Evolutionary conservation across 306 rosid genomes (phyloP), one percentile per base, ranked within the genome.

Genomic region (Castanea crenata): DNA sequence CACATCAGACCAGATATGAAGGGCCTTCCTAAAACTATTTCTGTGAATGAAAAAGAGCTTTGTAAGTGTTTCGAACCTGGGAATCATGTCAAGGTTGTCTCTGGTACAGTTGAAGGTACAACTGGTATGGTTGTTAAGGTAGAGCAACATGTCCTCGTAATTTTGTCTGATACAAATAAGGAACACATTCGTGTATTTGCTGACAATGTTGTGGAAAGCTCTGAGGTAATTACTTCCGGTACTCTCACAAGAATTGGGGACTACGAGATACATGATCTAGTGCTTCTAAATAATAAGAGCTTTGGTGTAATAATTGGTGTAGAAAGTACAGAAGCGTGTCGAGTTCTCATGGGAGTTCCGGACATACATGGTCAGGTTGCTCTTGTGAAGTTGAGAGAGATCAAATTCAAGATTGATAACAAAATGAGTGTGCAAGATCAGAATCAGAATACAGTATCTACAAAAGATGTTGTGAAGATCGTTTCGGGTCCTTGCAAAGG

Each of bases 121-220:
- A 93, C 98, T 71, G 99, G 99, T 82, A 93, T 96, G 99, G 98
- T 96, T 85, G 96, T 96, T 55, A 96, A 93, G 91, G 98, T 96
- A 55, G 98, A 93, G 41, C 96, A 96, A 77, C 98, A 93, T 67
- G 98, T 93, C 55, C 92, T 96, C 79, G 93, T 91, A 72, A 89
- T 96, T 80, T 83, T 96, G 83, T 93, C 99, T 34, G 99, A 96
- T 81, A 93, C 97, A 20, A 93, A 97, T 15, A 96, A 96, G 87
- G 99, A 96, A 80, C 93, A 96, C 79, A 98, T 96, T 41, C 98
- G 97, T 59, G 99, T 93, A 20, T 96, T 96, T 88, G 96, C 99
- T 49, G 99, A 96, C 81, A 96, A 93, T 88, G 99, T 93, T 77
- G 99, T 91, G 76, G 99, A 96, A 90, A 93, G 99, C 83, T 91